Evolutionary conservation across 2,329 filamentous ascomycete species (phyloP).

Genomic region (Dendryphion nanum): DNA sequence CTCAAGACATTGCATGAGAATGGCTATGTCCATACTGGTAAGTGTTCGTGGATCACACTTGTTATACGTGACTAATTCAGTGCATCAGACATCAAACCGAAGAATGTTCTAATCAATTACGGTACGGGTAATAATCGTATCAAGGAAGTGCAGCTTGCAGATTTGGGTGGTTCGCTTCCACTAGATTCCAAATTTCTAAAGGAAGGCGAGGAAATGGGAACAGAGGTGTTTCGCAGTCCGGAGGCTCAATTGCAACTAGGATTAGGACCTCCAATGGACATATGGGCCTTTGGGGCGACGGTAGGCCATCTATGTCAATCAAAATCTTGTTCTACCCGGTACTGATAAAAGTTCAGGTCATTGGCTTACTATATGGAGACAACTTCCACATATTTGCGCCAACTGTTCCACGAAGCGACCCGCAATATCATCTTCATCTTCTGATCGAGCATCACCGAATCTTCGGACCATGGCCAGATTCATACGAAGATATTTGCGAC

Average conservation of each 20-base stretch:
- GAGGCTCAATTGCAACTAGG: slow-evolving; percentile 16
- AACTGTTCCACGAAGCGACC: slow-evolving; percentile 9
- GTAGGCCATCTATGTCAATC: slow-evolving; percentile 23
- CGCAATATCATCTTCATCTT: slow-evolving; percentile 12
- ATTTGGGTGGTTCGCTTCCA: slow-evolving; percentile 20
- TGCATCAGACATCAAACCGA: slow-evolving; percentile 26
- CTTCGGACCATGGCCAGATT: slow-evolving; percentile 15
- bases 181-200: slow-evolving; percentile 8
- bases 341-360: slow-evolving; percentile 8
- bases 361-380: slow-evolving; percentile 17
- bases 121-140: slow-evolving; percentile 17
- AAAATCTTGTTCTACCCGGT: no score
- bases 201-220: slow-evolving; percentile 23
- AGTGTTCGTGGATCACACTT: no score
- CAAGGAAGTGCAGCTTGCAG: slow-evolving; percentile 25
- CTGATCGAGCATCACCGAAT: slow-evolving; percentile 11
- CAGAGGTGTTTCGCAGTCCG: slow-evolving; percentile 36
- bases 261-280: slow-evolving; percentile 35
- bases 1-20: slow-evolving; percentile 15
- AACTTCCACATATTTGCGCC: slow-evolving; percentile 20
- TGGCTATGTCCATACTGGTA: slow-evolving; percentile 16
- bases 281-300: slow-evolving; percentile 39
- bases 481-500: slow-evolving; percentile 11
- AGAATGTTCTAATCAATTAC: slow-evolving; percentile 35
- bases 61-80: no score